Conservation (phyloP, 23 red algal species). For the Porphyridium purpureum region DNA sequence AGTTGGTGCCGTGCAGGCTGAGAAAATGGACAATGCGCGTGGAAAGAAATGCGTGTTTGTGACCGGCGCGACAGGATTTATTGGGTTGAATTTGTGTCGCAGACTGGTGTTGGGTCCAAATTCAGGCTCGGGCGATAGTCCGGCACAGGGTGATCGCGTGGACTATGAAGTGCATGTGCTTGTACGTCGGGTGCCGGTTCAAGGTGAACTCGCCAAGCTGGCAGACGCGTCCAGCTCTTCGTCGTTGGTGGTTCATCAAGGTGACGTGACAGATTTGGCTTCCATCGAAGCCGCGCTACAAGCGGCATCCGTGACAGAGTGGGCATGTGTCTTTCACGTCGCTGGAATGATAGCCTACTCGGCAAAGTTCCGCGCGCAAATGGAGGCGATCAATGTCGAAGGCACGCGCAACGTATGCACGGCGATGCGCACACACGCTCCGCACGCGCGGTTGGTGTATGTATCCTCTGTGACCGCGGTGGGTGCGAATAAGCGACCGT, state of each 20-base stretch:
- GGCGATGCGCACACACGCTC: not conserved
- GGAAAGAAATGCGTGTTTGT: not conserved
- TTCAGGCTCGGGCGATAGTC: too few relatives aligned
- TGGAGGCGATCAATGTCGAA: not conserved
- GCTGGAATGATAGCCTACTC: slow-evolving; percentile 1
- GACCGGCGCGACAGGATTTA: not conserved
- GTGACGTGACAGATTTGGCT: not conserved
- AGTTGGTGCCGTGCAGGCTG: too few relatives aligned
- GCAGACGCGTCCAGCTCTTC: too few relatives aligned
- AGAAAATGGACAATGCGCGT: too few relatives aligned
- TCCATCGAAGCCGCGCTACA: not conserved
- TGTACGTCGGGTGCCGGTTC: too few relatives aligned
- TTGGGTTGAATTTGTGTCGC: not conserved
- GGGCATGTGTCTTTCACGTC: not conserved
- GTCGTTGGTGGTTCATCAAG: too few relatives aligned
- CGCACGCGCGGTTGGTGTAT: not conserved
- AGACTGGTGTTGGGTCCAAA: too few relatives aligned
- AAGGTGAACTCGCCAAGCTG: too few relatives aligned
- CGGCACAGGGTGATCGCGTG: too few relatives aligned
- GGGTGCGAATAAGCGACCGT: not conserved
- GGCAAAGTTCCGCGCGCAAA: not conserved
- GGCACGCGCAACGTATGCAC: not conserved
- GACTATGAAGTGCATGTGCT: too few relatives aligned
- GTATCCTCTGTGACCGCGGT: not conserved
- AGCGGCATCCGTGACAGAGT: not conserved